Percentiles rank a stretch among this genome's conserved stretches.
These are phyloP conservation scores for Geosmithia morbida DNA, from an alignment of 2,329 filamentous ascomycete species.

Conservation along the genomic window DNA sequence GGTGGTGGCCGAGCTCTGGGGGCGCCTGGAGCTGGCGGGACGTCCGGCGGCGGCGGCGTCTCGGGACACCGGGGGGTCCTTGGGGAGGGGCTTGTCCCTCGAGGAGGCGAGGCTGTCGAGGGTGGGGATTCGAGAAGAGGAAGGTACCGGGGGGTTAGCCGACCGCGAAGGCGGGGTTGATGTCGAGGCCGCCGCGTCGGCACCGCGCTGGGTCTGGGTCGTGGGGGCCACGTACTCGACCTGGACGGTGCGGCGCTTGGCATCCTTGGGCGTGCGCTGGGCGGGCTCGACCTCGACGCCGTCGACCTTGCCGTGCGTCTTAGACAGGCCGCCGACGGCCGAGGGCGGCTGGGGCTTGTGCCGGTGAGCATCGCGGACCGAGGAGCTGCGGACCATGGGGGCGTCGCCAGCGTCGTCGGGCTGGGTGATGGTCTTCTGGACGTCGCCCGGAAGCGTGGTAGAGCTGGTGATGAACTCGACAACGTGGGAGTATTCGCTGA, in stretches of 20 bases:
- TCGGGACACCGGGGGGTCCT: slow-evolving; percentile 35
- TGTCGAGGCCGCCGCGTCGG: slow-evolving; percentile 7
- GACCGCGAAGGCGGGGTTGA: neutral
- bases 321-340: slow-evolving; percentile 46
- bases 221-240: slow-evolving; percentile 93
- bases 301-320: slow-evolving; percentile 64
- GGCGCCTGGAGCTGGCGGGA: slow-evolving; percentile 21
- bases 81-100: slow-evolving; percentile 44
- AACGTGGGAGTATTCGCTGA: slow-evolving; percentile 92
- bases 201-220: slow-evolving; percentile 67
- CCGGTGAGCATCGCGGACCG: slow-evolving; percentile 77
- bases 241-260: slow-evolving; percentile 88
- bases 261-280: slow-evolving; percentile 57
- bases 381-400: slow-evolving; percentile 64
- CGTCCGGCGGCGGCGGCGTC: slow-evolving; percentile 26
- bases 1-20: slow-evolving; percentile 27
- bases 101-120: slow-evolving; percentile 7
- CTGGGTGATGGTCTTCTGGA: slow-evolving; percentile 62
- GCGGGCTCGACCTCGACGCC: slow-evolving; percentile 43
- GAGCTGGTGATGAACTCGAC: slow-evolving; percentile 95
- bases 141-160: neutral
- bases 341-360: slow-evolving; percentile 36
- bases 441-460: slow-evolving; percentile 75
- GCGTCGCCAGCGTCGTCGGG: slow-evolving; percentile 35
- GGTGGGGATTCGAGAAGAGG: neutral